phyloP scores from a whole-genome alignment of 2,329 filamentous ascomycete genomes.

The Aspergillus tamarii region DNA sequence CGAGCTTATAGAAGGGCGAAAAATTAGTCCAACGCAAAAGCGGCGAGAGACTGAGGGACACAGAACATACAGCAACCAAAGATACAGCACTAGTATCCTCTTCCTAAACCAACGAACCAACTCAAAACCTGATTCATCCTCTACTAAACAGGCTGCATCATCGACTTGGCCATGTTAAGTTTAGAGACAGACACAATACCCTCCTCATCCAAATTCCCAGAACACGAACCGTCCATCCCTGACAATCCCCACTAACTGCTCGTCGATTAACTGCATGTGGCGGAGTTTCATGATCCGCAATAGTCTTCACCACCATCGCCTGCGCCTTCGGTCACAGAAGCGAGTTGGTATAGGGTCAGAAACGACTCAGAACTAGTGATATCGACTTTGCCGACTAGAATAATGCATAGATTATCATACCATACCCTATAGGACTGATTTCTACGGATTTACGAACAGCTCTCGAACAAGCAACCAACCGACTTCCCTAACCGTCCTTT shows the following conservation, averaged over 20 bases:
- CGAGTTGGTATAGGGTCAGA: conserved; percentile 23
- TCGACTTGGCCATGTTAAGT: conserved; percentile 23
- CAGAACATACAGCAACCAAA: no score
- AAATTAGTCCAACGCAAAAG: no score
- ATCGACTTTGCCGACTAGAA: conserved; percentile 6
- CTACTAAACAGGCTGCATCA: conserved; percentile 23
- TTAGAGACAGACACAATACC: conserved; percentile 26
- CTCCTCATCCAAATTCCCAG: conserved; percentile 22
- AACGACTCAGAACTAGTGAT: conserved; percentile 13
- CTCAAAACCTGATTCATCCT: not conserved
- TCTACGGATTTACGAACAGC: no score
- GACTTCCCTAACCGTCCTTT: no score
- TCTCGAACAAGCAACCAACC: no score
- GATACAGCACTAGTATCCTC: not conserved
- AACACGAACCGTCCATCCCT: conserved; percentile 29
- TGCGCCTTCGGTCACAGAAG: conserved; percentile 21
- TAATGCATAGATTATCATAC: no score
- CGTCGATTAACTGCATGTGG: conserved; percentile 23
- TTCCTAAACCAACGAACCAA: no score
- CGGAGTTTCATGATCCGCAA: conserved; percentile 24
- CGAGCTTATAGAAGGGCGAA: no score
- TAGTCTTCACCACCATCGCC: conserved; percentile 17
- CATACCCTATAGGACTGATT: no score
- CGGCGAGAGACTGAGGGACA: no score
- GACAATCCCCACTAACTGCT: conserved; percentile 29